Evolutionary conservation across 169 alveolate species (phyloP), one percentile per base, ranked within the genome.

Genomic region (Plasmodium inui): DNA sequence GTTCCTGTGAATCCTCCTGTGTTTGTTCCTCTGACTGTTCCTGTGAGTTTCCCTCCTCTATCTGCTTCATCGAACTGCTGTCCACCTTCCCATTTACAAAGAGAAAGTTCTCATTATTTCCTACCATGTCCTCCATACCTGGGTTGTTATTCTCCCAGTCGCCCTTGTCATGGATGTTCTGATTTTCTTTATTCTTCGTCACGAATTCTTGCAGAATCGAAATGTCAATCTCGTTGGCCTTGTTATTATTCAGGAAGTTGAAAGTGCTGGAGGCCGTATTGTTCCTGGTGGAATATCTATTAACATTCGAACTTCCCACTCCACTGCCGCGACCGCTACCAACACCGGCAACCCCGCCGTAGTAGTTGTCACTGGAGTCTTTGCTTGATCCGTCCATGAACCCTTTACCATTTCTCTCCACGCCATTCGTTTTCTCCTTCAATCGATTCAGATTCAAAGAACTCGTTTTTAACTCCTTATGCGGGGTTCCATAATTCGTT

Each of bases 121-220:
- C 74, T 14, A 44, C 39, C 89, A 55, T 22, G 26, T 28, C 89
- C 12, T 82, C 70, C 53, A 55, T 7, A 17, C n/a, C 67, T 10
- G 9, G 61, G 14, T 30, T 19, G 72, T 50, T 50, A 50, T 3
- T 50, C 26, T 1, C 61, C 41, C 3, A 39, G 9, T 55, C 83
- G 22, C 74, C 84, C 19, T 84, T 57, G 19, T 44, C 92, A 28
- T 39, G 19, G n/a, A 4, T 10, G 22, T 10, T 28, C 32, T 73
- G 55, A 41, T 19, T 78, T 55, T 74, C 85, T 3, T 70, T 86
- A 76, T 86, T 86, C 81, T 78, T 86, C 46, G 84, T 32, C 10
- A 86, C 93, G 70, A 86, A 86, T 30, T 86, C 93, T 57, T 86
- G 74, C 70, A 86, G 76, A 39, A 86, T 86, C 2, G 93, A 86